Evolutionary conservation across 2,329 filamentous ascomycete genomes (phyloP).

Genomic region (Thielaviopsis euricoi): DNA sequence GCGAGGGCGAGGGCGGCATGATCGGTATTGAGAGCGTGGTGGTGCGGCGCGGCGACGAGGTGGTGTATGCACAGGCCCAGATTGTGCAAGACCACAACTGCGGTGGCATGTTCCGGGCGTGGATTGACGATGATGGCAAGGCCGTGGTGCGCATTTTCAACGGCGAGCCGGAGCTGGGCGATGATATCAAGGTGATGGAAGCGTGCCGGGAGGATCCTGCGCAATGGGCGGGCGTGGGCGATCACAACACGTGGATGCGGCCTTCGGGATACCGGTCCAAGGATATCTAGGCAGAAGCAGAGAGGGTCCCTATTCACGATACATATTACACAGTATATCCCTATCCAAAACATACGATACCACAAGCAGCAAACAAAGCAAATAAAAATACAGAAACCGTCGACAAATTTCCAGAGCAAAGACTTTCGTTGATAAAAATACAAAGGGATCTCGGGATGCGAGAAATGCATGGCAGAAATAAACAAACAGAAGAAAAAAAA

Average conservation of each 20-base stretch:
- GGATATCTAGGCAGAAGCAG: slow-evolving; percentile 1
- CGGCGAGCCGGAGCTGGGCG: slow-evolving; percentile 9
- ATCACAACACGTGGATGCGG: slow-evolving; percentile 6
- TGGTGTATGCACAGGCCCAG: slow-evolving; percentile 27
- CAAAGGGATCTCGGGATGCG: background rate
- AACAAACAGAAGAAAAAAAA: slow-evolving; percentile 5
- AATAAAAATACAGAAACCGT: too few relatives aligned
- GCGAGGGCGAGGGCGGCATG: slow-evolving; percentile 71
- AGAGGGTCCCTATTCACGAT: background rate
- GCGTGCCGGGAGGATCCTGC: background rate
- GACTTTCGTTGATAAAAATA: slow-evolving; percentile 7
- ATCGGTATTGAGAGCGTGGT: slow-evolving; percentile 58
- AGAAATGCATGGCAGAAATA: background rate
- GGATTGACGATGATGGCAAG: slow-evolving; percentile 45
- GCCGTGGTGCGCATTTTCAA: slow-evolving; percentile 34
- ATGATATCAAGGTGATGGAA: slow-evolving; percentile 4
- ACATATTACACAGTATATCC: background rate
- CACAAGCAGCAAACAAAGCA: background rate
- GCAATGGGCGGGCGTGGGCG: background rate
- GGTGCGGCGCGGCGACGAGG: slow-evolving; percentile 26
- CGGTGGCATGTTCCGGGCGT: slow-evolving; percentile 75
- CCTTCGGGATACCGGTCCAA: slow-evolving; percentile 6
- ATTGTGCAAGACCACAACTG: slow-evolving; percentile 71
- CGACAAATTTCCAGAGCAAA: background rate
- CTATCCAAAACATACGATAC: background rate